phyloP scores from a whole-genome alignment of 2,329 filamentous ascomycete species.

The Cladophialophora yegresii region DNA sequence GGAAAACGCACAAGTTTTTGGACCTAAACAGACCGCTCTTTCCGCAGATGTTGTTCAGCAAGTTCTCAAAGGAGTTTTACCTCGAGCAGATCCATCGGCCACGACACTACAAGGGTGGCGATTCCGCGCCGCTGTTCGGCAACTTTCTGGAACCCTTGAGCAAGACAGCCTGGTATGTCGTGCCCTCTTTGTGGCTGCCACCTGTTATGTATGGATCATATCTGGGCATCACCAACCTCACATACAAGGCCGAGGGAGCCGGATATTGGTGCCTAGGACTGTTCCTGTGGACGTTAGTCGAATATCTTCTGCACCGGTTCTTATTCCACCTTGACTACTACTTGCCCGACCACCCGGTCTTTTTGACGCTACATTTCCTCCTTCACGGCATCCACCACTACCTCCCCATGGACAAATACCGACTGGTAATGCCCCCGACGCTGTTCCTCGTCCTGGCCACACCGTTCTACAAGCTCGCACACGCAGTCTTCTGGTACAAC shows the following conservation, averaged over 20 bases:
- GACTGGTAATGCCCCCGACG: constrained; percentile 93
- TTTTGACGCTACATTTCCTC: constrained; percentile 83
- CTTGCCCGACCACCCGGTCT: constrained; percentile 88
- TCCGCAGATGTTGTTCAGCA: constrained; percentile 81
- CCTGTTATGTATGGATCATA: constrained; percentile 71
- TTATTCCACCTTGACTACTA: constrained; percentile 92
- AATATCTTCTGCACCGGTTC: constrained; percentile 85
- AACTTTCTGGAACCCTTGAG: constrained; percentile 98
- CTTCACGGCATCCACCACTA: constrained; percentile 98
- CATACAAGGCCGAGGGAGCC: constrained; percentile 48
- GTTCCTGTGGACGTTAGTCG: constrained; percentile 81
- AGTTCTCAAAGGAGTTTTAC: constrained; percentile 94
- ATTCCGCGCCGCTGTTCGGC: constrained; percentile 89
- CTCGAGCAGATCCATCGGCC: constrained; percentile 94
- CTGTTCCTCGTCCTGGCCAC: constrained; percentile 80
- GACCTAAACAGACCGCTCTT: constrained; percentile 84
- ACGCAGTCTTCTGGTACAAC: constrained; percentile 76
- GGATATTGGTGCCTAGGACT: constrained; percentile 71
- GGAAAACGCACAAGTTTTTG: constrained; percentile 88
- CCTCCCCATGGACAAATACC: constrained; percentile 97
- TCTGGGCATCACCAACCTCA: constrained; percentile 60
- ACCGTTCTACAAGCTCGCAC: constrained; percentile 91
- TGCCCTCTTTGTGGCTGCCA: constrained; percentile 85
- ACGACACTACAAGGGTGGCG: constrained; percentile 90
- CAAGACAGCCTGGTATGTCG: constrained; percentile 90